Evolutionary conservation across 768 basidiomycete species (phyloP).

Genomic region (Suillus clintonianus): DNA sequence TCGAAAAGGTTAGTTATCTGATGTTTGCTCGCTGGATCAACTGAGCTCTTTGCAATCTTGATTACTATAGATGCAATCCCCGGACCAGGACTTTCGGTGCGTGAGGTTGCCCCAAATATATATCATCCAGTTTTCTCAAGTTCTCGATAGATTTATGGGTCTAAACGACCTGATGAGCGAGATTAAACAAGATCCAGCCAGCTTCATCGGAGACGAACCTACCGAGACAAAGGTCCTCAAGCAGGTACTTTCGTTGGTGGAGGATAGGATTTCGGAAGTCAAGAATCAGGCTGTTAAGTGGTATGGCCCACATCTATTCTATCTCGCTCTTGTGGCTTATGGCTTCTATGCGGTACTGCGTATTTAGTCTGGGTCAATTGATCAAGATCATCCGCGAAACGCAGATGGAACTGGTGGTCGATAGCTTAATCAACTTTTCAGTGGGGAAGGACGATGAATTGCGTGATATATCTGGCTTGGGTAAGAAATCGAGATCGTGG

Average conservation of each 20-base stretch:
- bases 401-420: conserved; percentile 85
- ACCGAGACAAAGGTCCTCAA: conserved; percentile 84
- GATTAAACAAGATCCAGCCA: conserved; percentile 74
- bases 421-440: conserved; percentile 85
- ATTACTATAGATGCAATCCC: conserved; percentile 74
- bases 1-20: conserved; percentile 63
- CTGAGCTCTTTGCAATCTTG: neutral
- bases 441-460: conserved; percentile 89
- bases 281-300: conserved; percentile 98
- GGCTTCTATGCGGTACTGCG: neutral
- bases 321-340: neutral
- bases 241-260: conserved; percentile 82
- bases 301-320: conserved; percentile 42
- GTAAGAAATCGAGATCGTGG: conserved; percentile 38
- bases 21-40: conserved; percentile 2
- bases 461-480: conserved; percentile 91
- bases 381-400: conserved; percentile 85
- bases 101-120: conserved; percentile 22
- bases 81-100: conserved; percentile 88
- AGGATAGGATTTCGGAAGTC: conserved; percentile 96
- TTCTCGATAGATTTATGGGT: conserved; percentile 84
- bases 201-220: conserved; percentile 81
- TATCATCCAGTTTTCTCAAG: conserved; percentile 16
- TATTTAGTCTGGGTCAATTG: conserved; percentile 76
- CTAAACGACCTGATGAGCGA: conserved; percentile 92